A percentile compares a stretch with the other conserved stretches of the same genome.
Evolutionary conservation across 2,329 filamentous ascomycete genomes (phyloP).

Genomic region (Myriosclerotinia curreyana): DNA sequence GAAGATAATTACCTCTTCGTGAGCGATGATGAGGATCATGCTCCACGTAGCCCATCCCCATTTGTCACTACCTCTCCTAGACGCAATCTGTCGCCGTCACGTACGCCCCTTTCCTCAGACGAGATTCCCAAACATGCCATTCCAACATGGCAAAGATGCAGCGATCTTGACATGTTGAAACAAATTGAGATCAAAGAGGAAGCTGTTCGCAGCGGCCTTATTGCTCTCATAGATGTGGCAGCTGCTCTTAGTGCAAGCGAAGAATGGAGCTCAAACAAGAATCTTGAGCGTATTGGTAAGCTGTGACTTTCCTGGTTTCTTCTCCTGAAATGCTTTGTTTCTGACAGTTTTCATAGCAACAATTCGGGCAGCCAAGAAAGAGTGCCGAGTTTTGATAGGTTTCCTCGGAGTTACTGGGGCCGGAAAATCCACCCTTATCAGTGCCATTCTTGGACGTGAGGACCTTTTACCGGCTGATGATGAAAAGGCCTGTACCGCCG

Average conservation of each 20-base stretch:
- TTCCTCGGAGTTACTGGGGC: conserved; percentile 59
- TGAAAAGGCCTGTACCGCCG: conserved; percentile 25
- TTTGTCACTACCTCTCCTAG: too few relatives aligned
- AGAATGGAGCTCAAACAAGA: neutral
- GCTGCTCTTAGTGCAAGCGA: neutral
- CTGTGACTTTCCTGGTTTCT: neutral
- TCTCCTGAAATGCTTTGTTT: neutral
- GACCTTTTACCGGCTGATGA: conserved; percentile 24
- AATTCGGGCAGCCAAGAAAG: conserved; percentile 20
- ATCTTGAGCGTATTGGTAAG: neutral
- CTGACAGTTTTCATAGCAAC: conserved; percentile 20
- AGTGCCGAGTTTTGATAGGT: conserved; percentile 24
- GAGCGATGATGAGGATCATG: neutral
- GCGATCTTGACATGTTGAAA: neutral
- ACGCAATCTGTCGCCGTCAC: neutral
- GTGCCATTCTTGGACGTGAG: conserved; percentile 46
- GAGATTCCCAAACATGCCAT: neutral
- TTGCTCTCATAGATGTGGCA: neutral
- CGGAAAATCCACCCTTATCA: conserved; percentile 62
- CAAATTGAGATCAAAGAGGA: conserved; percentile 11
- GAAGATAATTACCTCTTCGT: neutral
- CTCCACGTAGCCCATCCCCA: neutral
- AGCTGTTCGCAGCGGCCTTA: neutral
- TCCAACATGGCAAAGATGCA: conserved; percentile 11
- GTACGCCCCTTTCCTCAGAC: neutral